A percentile compares a stretch with the other conserved stretches of the same genome.
These are phyloP conservation scores for Candida tetrigidarum DNA, from an alignment of 1,139 yeast species.

Conservation along the genomic window DNA sequence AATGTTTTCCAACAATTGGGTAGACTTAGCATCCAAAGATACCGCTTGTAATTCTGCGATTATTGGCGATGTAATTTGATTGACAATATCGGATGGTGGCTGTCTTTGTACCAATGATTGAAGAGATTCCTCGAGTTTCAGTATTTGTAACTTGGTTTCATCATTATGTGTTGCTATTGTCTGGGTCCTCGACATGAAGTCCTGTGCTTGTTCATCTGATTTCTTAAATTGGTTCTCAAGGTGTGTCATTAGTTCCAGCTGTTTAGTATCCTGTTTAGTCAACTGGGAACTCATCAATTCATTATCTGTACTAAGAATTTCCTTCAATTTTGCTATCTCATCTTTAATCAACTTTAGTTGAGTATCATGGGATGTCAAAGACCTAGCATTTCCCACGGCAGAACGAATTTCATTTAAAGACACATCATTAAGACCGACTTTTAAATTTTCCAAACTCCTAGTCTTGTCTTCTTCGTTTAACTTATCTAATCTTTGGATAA, in stretches of 20 bases:
- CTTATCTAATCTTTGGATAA: constrained; percentile 24
- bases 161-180: neutral
- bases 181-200: neutral
- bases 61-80: constrained; percentile 29
- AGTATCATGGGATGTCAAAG: neutral
- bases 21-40: constrained; percentile 26
- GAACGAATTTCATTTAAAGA: neutral
- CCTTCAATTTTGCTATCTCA: constrained; percentile 7
- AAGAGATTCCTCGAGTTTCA: neutral
- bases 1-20: constrained; percentile 24
- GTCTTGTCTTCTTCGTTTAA: constrained; percentile 2
- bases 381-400: neutral
- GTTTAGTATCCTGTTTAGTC: neutral
- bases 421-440: neutral
- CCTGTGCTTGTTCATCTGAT: neutral
- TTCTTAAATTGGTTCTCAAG: constrained; percentile 4
- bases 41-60: constrained; percentile 29
- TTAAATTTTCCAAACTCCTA: neutral
- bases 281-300: constrained; percentile 5
- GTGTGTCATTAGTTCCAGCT: constrained; percentile 5
- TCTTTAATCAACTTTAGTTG: constrained; percentile 2
- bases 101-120: constrained; percentile 1
- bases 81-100: constrained; percentile 22
- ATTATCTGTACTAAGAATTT: constrained; percentile 3
- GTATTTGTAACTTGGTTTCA: neutral